Base-by-base conservation (phyloP, 2,329 filamentous ascomycete species). In the Fusarium miscanthi region DNA sequence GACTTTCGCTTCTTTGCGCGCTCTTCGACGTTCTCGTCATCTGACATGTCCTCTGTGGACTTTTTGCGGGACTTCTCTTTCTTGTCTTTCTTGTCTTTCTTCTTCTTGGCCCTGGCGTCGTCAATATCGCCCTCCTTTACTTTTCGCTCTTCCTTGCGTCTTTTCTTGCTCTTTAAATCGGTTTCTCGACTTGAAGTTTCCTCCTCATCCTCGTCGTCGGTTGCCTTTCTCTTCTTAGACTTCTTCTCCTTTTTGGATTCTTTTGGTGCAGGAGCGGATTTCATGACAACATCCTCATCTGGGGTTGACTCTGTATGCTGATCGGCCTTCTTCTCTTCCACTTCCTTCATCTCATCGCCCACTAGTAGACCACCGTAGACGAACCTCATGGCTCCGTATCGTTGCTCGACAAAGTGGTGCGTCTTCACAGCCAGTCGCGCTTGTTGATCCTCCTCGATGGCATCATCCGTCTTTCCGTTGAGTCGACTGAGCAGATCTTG, bases 401-500 rank as follows among this genome's bases (percentile, higher is more conserved):
- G 93, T 77, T 89, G 87, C 74, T 92, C 90, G 60, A 93, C 88
- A 79, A 94, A 97, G 49, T 91, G 84, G 70, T 90, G 90, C 77
- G 93, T 87, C 84, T 93, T 92, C 45, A 92, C 83, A 76, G 93
- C 90, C 63, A 93, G 88, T 74, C 91, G 86, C 51, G 87, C 87
- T 77, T 89, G 87, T 79, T 91, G 88, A 76, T 96, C 92, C 77
- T 90, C 88, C 80, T 92, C 88, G 40, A 96, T 84, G 53, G 90
- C 88, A n/a, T 85, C 89, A 53, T 95, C 92, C 27, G 89, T 91
- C 81, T 94, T 96, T 56, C 95, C 96, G 81, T 99, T 99, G 63
- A 99, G 84, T 59, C 96, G 87, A 27, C 95, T 95, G 25, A 99
- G 85, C 8, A 99, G 84, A 72, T 94, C 93, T 78, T 95, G 93